Conservation (phyloP, 257 asterid genomes). For the Nicotiana attenuata region DNA sequence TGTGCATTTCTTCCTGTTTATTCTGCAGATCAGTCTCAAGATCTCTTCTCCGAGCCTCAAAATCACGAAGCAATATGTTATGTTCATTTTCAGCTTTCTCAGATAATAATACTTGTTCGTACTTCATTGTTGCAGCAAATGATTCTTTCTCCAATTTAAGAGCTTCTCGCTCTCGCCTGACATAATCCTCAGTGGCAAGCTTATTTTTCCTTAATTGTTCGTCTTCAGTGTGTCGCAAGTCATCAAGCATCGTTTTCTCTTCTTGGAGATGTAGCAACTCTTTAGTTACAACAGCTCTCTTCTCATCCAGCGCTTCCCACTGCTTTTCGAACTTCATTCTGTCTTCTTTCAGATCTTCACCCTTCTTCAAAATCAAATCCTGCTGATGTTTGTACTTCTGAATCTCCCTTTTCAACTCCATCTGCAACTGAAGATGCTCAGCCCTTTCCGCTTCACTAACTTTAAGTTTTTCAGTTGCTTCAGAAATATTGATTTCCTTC, state of each 20-base stretch:
- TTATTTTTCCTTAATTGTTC: constrained; percentile 50
- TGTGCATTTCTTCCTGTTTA: constrained; percentile 58
- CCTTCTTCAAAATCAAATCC: constrained; percentile 52
- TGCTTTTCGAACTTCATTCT: constrained; percentile 68
- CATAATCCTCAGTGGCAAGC: constrained; percentile 43
- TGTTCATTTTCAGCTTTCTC: constrained; percentile 46
- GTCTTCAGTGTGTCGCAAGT: constrained; percentile 36
- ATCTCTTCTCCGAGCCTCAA: constrained; percentile 46
- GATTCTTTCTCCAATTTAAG: constrained; percentile 63
- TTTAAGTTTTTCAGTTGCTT: constrained; percentile 45
- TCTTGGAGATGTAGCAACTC: constrained; percentile 41
- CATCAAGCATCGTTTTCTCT: constrained; percentile 44
- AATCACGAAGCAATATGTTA: constrained; percentile 43
- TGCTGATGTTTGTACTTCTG: constrained; percentile 49
- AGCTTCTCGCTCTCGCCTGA: constrained; percentile 58
- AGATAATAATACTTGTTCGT: constrained; percentile 44
- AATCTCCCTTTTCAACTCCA: constrained; percentile 62
- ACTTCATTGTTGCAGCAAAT: constrained; percentile 59
- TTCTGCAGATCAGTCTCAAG: constrained; percentile 66
- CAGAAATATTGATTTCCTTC: constrained; percentile 41
- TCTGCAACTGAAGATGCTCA: constrained; percentile 45
- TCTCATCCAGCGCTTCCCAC: constrained; percentile 80
- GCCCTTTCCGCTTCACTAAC: constrained; percentile 49
- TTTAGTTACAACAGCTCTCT: constrained; percentile 42
- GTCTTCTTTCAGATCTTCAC: constrained; percentile 59